Evolutionary conservation across 1,284 basidiomycete genomes (phyloP), one percentile per base, ranked within the genome.

Genomic region (Tylopilus sp.): DNA sequence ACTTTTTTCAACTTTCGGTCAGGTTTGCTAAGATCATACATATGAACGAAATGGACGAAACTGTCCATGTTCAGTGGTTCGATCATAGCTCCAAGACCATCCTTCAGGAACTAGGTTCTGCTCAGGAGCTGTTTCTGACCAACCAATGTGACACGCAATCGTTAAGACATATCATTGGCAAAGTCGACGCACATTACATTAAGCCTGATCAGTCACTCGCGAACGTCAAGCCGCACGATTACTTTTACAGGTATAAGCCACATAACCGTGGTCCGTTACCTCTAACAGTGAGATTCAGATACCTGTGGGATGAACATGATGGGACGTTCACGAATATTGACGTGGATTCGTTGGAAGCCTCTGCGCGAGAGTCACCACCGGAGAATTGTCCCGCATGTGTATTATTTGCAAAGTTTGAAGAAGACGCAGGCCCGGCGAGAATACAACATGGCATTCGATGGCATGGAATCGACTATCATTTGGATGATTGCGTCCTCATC

Each of bases 21-120:
- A 89, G 87, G 84, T 86, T 89, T 63, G 85, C 72, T 0, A 72
- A 71, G 55, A 80, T 89, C 23, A 58, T 82, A 0, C 76, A 71
- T 45, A 75, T 86, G 43, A 63, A 76, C 19, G 60, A 65, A 21
- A 69, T 75, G 29, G 47, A 66, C 1, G 60, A 73, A 46, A 63
- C 54, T 2, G 73, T 75, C 0, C 87, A 89, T 63, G 64, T 86
- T 5, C 83, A 81, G 35, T 90, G 85, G 84, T 77, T 84, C 28
- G 75, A 84, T 42, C 86, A 88, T 57, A 76, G 78, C 0, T 76
- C 77, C 0, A 74, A 78, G 50, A 82, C 80, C 0, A 63, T 78
- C 25, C 59, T 87, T 23, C 67, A 74, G 28, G 80, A 86, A 49
- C 63, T 87, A 9, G 76, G 75, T 0, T 68, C 84, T 52, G 69